phyloP scores from a whole-genome alignment of 2,329 filamentous ascomycete genomes.

The Fusarium palustre region DNA sequence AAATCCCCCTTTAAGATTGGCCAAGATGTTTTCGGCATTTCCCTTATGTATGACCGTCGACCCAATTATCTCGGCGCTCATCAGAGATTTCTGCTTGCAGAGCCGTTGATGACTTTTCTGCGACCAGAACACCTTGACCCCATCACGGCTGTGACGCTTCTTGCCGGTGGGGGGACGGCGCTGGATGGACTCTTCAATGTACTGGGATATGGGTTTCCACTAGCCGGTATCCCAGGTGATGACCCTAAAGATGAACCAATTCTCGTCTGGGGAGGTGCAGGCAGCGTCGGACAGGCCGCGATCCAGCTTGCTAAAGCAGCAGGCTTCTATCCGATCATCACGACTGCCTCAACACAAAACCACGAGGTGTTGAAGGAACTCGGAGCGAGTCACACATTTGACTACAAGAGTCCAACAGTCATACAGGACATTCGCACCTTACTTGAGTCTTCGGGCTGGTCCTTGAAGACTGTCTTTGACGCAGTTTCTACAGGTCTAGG shows the following conservation, averaged over 20 bases:
- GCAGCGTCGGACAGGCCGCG: constrained; percentile 10
- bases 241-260: not conserved
- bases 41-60: constrained; percentile 8
- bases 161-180: not conserved
- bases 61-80: constrained; percentile 25
- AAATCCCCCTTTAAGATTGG: constrained; percentile 9
- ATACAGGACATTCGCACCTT: not conserved
- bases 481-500: constrained; percentile 3
- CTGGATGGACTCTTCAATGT: constrained; percentile 15
- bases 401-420: not conserved
- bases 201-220: not conserved
- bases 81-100: constrained; percentile 27
- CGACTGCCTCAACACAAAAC: constrained; percentile 17
- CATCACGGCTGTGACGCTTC: not conserved
- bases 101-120: constrained; percentile 3
- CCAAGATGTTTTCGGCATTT: constrained; percentile 24
- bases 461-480: constrained; percentile 3
- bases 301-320: constrained; percentile 21
- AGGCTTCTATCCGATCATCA: constrained; percentile 15
- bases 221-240: not conserved
- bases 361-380: not conserved
- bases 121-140: constrained; percentile 10
- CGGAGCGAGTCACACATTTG: not conserved
- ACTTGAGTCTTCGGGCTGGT: not conserved
- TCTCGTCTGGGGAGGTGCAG: constrained; percentile 23